These are phyloP conservation scores for Fusarium nematophilum DNA, from an alignment of 2,329 filamentous ascomycete species.

Conservation along the genomic window DNA sequence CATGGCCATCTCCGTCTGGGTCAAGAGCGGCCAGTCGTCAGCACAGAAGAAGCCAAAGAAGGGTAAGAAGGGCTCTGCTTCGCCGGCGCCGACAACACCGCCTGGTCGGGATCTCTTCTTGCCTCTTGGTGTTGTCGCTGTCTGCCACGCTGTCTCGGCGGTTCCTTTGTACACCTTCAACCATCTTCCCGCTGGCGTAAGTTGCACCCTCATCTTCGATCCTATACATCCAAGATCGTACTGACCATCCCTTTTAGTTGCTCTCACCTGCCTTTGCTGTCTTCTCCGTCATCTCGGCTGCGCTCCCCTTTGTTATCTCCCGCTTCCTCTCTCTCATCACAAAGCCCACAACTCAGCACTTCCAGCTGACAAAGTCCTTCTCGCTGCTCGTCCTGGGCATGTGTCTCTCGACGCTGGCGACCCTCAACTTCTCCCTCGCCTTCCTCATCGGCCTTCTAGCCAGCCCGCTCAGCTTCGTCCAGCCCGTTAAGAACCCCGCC, in stretches of 20 bases:
- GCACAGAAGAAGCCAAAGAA: conserved; percentile 42
- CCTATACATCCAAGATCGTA: background rate
- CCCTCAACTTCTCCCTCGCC: conserved; percentile 92
- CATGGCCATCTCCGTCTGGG: conserved; percentile 94
- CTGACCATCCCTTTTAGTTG: conserved; percentile 57
- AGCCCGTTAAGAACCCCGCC: conserved; percentile 55
- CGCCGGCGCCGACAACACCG: conserved; percentile 23
- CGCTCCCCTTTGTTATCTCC: conserved; percentile 69
- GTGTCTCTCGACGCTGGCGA: conserved; percentile 91
- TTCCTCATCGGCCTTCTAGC: conserved; percentile 86
- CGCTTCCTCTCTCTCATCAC: conserved; percentile 62
- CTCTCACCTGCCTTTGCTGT: conserved; percentile 68
- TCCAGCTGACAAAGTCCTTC: conserved; percentile 86
- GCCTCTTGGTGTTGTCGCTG: conserved; percentile 78
- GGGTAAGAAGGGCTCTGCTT: conserved; percentile 49
- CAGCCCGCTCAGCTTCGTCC: conserved; percentile 81
- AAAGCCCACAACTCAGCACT: conserved; percentile 73
- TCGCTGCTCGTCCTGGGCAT: conserved; percentile 93
- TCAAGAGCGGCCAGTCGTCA: conserved; percentile 77
- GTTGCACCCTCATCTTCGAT: conserved; percentile 40
- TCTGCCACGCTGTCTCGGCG: conserved; percentile 80
- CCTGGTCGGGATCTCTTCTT: conserved; percentile 75
- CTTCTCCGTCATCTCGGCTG: conserved; percentile 66
- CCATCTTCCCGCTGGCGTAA: conserved; percentile 73
- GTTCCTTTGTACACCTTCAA: conserved; percentile 91